Conservation (phyloP, 1,284 basidiomycete species). For the Trametes polyzona region DNA sequence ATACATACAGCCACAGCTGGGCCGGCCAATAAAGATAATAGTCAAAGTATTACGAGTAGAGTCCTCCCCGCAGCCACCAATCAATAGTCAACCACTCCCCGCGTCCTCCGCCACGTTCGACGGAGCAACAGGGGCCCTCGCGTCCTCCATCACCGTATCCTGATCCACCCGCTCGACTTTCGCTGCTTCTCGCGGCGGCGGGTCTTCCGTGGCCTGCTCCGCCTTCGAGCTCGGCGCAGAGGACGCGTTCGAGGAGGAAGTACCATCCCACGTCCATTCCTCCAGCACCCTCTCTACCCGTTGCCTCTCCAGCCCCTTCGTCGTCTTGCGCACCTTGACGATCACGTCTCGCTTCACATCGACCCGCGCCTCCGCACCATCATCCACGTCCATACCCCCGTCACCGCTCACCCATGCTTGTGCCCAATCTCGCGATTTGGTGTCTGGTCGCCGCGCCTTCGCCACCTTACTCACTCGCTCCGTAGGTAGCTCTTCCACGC, state of each 20-base stretch:
- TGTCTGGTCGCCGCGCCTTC: conserved; percentile 41
- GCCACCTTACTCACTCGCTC: conserved; percentile 44
- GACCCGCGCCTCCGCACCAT: conserved; percentile 49
- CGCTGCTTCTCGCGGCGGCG: background rate
- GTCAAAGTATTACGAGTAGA: background rate
- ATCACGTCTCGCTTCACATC: conserved; percentile 53
- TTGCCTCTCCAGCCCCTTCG: conserved; percentile 66
- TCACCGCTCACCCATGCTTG: conserved; percentile 43
- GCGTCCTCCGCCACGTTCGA: background rate
- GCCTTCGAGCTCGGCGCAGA: conserved; percentile 3
- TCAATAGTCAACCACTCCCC: background rate
- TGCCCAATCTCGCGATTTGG: conserved; percentile 37
- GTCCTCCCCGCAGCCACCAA: conserved; percentile 5
- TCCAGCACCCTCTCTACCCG: conserved; percentile 69
- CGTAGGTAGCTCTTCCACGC: conserved; percentile 44
- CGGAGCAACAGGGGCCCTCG: background rate
- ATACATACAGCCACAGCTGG: conserved; percentile 2
- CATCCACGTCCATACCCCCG: conserved; percentile 36
- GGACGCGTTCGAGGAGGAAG: background rate
- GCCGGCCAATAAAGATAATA: conserved; percentile 25
- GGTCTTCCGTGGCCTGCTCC: conserved; percentile 12
- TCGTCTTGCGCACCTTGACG: conserved; percentile 61
- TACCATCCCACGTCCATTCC: conserved; percentile 59
- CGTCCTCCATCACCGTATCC: conserved; percentile 11
- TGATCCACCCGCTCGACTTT: conserved; percentile 9